Evolutionary conservation across 2,329 filamentous ascomycete species (phyloP), one percentile per base, ranked within the genome.

Genomic region (Phoma sp.): DNA sequence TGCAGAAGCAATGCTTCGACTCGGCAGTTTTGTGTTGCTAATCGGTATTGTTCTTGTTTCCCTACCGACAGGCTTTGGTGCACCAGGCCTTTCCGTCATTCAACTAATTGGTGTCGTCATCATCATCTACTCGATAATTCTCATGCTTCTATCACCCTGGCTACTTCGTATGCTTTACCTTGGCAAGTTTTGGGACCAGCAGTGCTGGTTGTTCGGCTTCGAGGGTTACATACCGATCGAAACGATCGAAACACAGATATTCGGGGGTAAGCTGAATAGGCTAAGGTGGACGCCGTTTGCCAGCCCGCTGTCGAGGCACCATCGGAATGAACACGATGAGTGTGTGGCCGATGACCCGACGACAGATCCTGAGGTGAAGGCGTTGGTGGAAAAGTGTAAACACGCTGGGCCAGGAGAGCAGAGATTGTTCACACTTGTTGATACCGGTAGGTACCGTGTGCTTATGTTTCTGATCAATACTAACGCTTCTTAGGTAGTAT

Each of bases 181-280:
- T 1, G 76, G 75, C 29, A 78, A 79, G 55, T 65, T 77, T 45
- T 78, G 74, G 75, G 64, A 62, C 8, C 69, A 73, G 8, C 76
- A 79, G 49, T 71, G 78, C 15, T 78, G 75, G 72, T 65, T 80
- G 43, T 78, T 80, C 53, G 78, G 77, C 2, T 73, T 80, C 21
- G 76, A 79, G 48, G 77, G 77, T 0, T 73, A 78, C 54, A 68
- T 78, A 58, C 60, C 71, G n/a, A 60, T 79, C 12, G 66, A 64
- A 4, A 68, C 69, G 5, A 75, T 79, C 31, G 77, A 80, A 55
- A 56, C 50, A 9, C 63, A 71, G 24, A 71, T 79, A 27, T 79
- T 79, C 43, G 77, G 77, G 19, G 65, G 64, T 2, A 62, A 74
- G 15, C 49, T 73, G 5, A 68, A 67, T 6, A 64, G 76, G 7